Percentiles rank a stretch among this genome's conserved stretches.
These are phyloP conservation scores for Conticribra guillardii DNA, from an alignment of 108 stramenopile species.

Conservation along the genomic window DNA sequence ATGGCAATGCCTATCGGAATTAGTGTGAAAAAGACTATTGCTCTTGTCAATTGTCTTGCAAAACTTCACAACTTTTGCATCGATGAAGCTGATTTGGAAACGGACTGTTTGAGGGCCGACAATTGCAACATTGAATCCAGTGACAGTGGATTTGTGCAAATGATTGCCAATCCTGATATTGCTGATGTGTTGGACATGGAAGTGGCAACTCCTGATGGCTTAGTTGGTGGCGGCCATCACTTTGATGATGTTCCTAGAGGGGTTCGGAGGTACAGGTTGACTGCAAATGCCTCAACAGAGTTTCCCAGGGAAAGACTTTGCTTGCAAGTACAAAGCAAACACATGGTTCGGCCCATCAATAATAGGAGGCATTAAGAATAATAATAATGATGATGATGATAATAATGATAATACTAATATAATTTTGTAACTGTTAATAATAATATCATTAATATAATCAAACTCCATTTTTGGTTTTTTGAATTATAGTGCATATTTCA, in stretches of 20 bases:
- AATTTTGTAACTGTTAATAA: no score
- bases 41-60: no score
- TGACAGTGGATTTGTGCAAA: neutral
- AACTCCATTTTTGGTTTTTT: no score
- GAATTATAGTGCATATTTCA: no score
- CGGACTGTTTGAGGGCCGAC: neutral
- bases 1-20: constrained; percentile 14
- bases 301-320: no score
- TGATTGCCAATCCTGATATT: neutral
- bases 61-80: no score
- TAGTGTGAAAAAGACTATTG: constrained; percentile 1
- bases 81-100: no score
- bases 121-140: constrained; percentile 21
- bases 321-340: no score
- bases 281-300: no score
- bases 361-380: neutral
- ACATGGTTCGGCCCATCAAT: neutral
- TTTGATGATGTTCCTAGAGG: neutral
- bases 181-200: neutral
- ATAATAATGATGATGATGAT: neutral
- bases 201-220: neutral
- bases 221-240: neutral
- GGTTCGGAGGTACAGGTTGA: neutral
- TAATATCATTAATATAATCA: no score
- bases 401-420: no score